phyloP scores from a whole-genome alignment of 371 early-diverging fungal genomes.

The Coemansia sp. region DNA sequence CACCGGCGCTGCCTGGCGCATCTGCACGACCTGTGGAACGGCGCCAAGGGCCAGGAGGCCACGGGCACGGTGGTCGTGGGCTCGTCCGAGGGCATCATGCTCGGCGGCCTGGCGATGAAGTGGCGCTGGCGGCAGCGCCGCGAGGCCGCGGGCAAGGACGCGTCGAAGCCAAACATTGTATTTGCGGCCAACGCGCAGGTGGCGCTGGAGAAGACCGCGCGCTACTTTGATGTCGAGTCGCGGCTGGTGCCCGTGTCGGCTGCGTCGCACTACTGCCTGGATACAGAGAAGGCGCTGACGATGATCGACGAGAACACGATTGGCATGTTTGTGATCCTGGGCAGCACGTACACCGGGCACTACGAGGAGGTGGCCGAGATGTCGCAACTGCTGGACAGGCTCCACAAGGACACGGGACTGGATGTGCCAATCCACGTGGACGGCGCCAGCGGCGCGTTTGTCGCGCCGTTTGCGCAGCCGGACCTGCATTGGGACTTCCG shows the following conservation, averaged over 20 bases:
- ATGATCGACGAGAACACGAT: constrained; percentile 76
- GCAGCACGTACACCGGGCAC: constrained; percentile 80
- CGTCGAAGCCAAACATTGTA: constrained; percentile 68
- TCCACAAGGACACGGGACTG: constrained; percentile 57
- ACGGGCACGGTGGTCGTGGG: constrained; percentile 69
- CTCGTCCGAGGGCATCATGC: constrained; percentile 72
- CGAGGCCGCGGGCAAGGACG: constrained; percentile 57
- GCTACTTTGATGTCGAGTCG: constrained; percentile 73
- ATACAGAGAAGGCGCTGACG: constrained; percentile 59
- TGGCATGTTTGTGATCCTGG: constrained; percentile 68
- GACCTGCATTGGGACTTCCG: constrained; percentile 75
- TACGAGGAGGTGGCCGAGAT: constrained; percentile 72
- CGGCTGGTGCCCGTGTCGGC: constrained; percentile 61
- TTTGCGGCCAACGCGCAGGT: constrained; percentile 74
- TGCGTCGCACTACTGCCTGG: constrained; percentile 58
- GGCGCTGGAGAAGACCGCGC: constrained; percentile 61
- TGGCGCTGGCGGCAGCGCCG: constrained; percentile 64
- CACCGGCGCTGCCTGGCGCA: constrained; percentile 73
- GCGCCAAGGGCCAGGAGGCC: constrained; percentile 54
- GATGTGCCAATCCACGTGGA: constrained; percentile 76
- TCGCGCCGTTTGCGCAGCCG: constrained; percentile 74
- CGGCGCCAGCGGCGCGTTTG: constrained; percentile 77
- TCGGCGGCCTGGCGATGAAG: constrained; percentile 71
- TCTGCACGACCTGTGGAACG: constrained; percentile 65
- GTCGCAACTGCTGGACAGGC: constrained; percentile 59